phyloP scores from a whole-genome alignment of 371 early-diverging fungal genomes.

The Rhizopus sp. region DNA sequence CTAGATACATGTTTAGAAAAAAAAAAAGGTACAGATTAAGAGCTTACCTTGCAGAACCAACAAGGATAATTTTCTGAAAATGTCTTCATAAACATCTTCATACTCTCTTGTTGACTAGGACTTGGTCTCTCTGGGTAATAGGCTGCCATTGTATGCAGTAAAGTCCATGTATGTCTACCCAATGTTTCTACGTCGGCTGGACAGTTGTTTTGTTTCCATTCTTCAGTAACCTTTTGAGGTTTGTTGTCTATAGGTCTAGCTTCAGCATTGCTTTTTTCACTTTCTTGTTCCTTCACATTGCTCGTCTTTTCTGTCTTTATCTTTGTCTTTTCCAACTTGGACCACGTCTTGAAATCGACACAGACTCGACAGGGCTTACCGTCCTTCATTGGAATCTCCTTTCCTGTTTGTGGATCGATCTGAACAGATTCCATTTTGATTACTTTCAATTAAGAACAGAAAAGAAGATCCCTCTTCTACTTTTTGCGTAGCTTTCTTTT shows the following conservation, averaged over 20 bases:
- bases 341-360: slow-evolving; percentile 74
- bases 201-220: slow-evolving; percentile 64
- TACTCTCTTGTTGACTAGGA: slow-evolving; percentile 65
- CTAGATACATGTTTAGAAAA: slow-evolving; percentile 15
- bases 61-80: slow-evolving; percentile 95
- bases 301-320: slow-evolving; percentile 18
- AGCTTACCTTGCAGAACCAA: slow-evolving; percentile 76
- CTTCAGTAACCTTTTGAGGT: slow-evolving; percentile 21
- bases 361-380: slow-evolving; percentile 78
- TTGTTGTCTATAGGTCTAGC: background rate
- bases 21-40: background rate
- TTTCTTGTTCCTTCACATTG: slow-evolving; percentile 3
- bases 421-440: slow-evolving; percentile 25
- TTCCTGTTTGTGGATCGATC: slow-evolving; percentile 47
- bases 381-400: slow-evolving; percentile 50
- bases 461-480: slow-evolving; percentile 1
- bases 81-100: slow-evolving; percentile 67
- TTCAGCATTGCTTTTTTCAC: background rate
- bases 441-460: background rate
- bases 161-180: slow-evolving; percentile 95
- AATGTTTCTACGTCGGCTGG: slow-evolving; percentile 89
- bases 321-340: slow-evolving; percentile 41
- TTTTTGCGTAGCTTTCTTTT: slow-evolving; percentile 6
- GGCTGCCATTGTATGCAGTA: slow-evolving; percentile 97
- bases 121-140: slow-evolving; percentile 93